Base-by-base conservation (phyloP, 176 grass and related monocot species). In the Hsuehochloa calcarea region DNA sequence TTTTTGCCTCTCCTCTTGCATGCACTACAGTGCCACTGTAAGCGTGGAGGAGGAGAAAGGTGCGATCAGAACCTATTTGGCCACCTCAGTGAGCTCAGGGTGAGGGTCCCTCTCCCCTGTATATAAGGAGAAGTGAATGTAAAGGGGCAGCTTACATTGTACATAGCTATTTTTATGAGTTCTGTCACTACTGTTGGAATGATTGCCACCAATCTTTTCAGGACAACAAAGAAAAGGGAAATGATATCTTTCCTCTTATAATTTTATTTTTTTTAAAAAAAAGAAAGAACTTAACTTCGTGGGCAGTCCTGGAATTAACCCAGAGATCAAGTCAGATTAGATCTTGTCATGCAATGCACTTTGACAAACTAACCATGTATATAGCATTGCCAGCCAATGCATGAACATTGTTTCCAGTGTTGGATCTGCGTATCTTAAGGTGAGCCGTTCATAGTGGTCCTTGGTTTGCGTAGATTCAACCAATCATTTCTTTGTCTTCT, bases 401-500 rank as follows among this genome's bases (percentile, higher is more conserved):
- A 93, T 93, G 82, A 86, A 86, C 88, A 86, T 88, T 70, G 88
- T 90, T 88, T 83, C 89, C 67, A 54, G 85, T 87, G 81, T 85
- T 78, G 60, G 78, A 74, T 87, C 68, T 79, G 75, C 89, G 50
- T 86, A 87, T 80, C 75, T 84, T 84, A 62, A 87, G 89, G 65
- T 46, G 81, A 84, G 70, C 45, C 61, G 31, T 84, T 84, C 61
- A 70, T 65, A 61, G 75, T 87, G 61, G 75, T 80, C 54, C 80
- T 91, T 84, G 26, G 61, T 87, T 61, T 63, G 17, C n/a, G 60
- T 84, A 84, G 75, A 91, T 63, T 81, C 78, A 86, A 51, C 62
- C 85, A 84, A 84, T 87, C 81, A 70, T 68, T 84, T 64, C 60
- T 64, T 79, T 87, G 61, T 84, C 81, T 65, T 77, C 40, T 79